A percentile compares a stretch with the other conserved stretches of the same genome.
These are phyloP conservation scores for Solanum microdontum DNA, from an alignment of 257 asterid species.

Conservation along the genomic window DNA sequence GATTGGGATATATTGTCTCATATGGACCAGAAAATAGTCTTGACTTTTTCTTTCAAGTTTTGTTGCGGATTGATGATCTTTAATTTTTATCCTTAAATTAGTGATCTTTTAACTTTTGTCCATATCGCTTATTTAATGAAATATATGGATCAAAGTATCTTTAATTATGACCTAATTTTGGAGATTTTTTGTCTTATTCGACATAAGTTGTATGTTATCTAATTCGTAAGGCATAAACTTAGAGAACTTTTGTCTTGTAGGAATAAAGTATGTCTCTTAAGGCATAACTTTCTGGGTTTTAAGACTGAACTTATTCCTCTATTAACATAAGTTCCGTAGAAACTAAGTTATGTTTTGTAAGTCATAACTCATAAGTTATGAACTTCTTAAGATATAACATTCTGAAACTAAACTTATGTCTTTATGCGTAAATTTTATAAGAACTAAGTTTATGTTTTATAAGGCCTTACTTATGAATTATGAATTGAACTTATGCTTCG, in stretches of 20 bases:
- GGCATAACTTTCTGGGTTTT: background rate
- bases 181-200: background rate
- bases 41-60: background rate
- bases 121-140: too few species aligned
- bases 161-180: background rate
- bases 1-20: background rate
- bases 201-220: too few species aligned
- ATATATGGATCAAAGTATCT: background rate
- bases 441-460: background rate
- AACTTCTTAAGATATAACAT: background rate
- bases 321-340: background rate
- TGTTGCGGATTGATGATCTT: rapidly evolving
- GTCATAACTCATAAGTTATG: background rate
- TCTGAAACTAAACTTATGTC: background rate
- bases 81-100: too few species aligned
- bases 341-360: background rate
- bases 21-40: background rate
- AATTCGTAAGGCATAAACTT: background rate
- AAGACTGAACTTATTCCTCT: background rate
- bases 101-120: too few species aligned
- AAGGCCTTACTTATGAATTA: background rate
- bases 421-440: too few species aligned
- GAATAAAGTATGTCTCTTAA: background rate
- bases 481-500: background rate
- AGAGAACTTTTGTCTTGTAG: background rate